phyloP scores from a whole-genome alignment of 306 rosid genomes.

The Citrullus colocynthis region DNA sequence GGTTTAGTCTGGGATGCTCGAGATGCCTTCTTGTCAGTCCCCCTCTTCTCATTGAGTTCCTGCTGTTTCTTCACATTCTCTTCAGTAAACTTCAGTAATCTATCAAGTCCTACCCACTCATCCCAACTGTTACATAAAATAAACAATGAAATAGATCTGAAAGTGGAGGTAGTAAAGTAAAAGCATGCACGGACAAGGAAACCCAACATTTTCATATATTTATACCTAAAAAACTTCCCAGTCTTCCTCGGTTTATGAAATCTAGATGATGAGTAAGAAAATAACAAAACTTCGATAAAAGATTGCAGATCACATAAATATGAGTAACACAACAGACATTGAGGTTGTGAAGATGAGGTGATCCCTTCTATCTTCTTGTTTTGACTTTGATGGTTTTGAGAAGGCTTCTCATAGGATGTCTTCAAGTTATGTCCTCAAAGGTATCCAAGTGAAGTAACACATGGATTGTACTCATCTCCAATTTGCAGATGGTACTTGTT shows the following conservation, averaged over 20 bases:
- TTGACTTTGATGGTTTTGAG: not conserved
- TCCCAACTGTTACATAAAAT: conserved; percentile 53
- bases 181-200: not conserved
- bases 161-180: not conserved
- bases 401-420: not conserved
- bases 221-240: not conserved
- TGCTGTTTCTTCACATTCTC: conserved; percentile 38
- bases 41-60: conserved; percentile 18
- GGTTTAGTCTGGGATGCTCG: conserved; percentile 26
- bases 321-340: not conserved
- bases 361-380: not conserved
- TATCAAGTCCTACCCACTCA: conserved; percentile 66
- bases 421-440: not conserved
- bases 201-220: not conserved
- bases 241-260: not conserved
- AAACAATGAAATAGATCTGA: not conserved
- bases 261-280: not conserved
- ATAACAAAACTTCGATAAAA: not conserved
- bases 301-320: not conserved
- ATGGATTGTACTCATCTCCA: not conserved
- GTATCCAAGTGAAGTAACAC: not conserved
- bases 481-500: not conserved
- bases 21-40: conserved; percentile 30
- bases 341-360: not conserved
- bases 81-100: conserved; percentile 48